These are phyloP conservation scores for Chrysanthemum seticuspe DNA, from an alignment of 129 eudicot genomes.

Conservation along the genomic window DNA sequence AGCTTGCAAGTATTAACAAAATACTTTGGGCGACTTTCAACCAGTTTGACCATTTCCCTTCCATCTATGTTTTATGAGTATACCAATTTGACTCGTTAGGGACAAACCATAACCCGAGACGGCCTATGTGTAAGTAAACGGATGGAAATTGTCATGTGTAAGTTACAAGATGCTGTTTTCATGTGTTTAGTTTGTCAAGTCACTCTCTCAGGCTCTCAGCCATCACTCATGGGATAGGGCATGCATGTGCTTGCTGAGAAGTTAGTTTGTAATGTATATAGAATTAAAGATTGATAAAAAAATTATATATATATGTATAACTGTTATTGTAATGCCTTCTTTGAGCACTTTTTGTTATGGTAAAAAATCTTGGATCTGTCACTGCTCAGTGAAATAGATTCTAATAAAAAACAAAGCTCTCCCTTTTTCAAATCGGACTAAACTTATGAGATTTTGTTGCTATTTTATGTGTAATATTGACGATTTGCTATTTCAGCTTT, in stretches of 20 bases:
- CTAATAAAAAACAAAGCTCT: background rate
- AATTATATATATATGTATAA: background rate
- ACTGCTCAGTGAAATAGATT: background rate
- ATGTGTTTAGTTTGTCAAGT: background rate
- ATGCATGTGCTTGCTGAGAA: background rate
- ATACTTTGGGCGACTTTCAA: background rate
- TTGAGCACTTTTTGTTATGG: background rate
- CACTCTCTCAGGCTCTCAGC: background rate
- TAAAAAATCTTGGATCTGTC: background rate
- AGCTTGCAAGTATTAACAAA: no score
- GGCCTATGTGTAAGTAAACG: background rate
- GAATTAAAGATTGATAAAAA: background rate
- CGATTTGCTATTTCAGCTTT: background rate
- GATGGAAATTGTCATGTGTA: background rate
- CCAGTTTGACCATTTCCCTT: background rate
- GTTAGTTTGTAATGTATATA: background rate
- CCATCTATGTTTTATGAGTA: no score
- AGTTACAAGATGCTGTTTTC: background rate
- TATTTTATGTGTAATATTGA: background rate
- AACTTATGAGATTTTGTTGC: no score
- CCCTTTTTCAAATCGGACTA: background rate
- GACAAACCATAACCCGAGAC: background rate
- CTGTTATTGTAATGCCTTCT: background rate
- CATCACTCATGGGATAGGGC: background rate
- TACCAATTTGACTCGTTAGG: background rate